Evolutionary conservation across 2,329 filamentous ascomycete species (phyloP), one percentile per base, ranked within the genome.

Genomic region (Beauveria sp.): DNA sequence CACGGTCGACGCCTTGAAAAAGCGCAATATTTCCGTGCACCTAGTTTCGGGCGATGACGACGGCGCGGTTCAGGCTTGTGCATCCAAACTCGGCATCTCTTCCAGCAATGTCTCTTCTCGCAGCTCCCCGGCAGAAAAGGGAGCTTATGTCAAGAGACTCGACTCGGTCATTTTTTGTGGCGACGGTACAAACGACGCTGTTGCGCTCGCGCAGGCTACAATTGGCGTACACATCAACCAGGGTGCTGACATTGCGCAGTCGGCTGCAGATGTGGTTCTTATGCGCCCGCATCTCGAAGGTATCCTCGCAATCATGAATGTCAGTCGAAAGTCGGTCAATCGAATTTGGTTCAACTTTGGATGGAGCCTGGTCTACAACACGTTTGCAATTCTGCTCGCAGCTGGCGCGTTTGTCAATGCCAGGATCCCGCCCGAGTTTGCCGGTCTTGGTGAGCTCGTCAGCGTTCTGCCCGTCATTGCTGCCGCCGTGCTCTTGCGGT

Each of bases 151-250:
- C 56, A 68, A 74, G 20, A 49, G 53, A 0, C 73, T 82, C 10
- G 9, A 5, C 70, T 76, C 7, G 64, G 81, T 80, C 1, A 81
- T 92, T 6, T 93, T 93, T 71, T 81, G 83, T 56, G 90, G 90
- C 40, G 90, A 93, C 66, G 90, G 90, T 1, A 91, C 88, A 16
- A 93, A 93, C 70, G 90, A 93, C 68, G 87, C 90, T 0, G 79
- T 84, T 3, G 90, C 90, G 0, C 78, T 93, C 2, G 85, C 88
- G 0, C 83, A 86, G 68, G 88, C 90, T 1, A 82, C 81, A 6
- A 81, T 93, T 30, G 90, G 90, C 30, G 77, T 92, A 0, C 87
- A 90, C 65, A 83, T 93, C 70, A 82, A 81, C 62, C 71, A 74
- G 49, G 79, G 79, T 5, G 84, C 80, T 1, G 88, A 91, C 61